Conservation (phyloP, 257 asterid species). For the Perilla frutescens region DNA sequence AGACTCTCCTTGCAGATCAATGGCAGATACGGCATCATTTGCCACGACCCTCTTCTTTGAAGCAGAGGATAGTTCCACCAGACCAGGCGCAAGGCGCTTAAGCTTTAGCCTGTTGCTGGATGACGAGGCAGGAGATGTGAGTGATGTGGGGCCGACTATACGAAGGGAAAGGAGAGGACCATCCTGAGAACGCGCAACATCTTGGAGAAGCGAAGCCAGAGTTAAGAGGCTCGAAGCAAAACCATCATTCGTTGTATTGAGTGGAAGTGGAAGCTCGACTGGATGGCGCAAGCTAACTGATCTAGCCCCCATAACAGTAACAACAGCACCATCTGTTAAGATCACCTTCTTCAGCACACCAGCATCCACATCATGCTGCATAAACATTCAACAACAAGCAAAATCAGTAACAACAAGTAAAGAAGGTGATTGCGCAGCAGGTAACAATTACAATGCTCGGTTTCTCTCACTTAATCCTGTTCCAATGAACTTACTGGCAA, state of each 20-base stretch:
- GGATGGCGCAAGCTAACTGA: slow-evolving; percentile 93
- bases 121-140: slow-evolving; percentile 75
- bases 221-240: slow-evolving; percentile 82
- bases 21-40: slow-evolving; percentile 37
- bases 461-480: neutral
- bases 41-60: slow-evolving; percentile 54
- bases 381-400: slow-evolving; percentile 10
- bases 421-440: neutral
- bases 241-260: slow-evolving; percentile 54
- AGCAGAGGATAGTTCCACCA: slow-evolving; percentile 86
- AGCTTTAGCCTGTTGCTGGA: slow-evolving; percentile 74
- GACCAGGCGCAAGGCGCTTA: slow-evolving; percentile 97
- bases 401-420: neutral
- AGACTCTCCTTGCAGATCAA: slow-evolving; percentile 70
- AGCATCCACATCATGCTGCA: slow-evolving; percentile 55
- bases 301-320: slow-evolving; percentile 93
- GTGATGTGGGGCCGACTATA: slow-evolving; percentile 91
- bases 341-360: slow-evolving; percentile 88
- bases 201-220: slow-evolving; percentile 75
- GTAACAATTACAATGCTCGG: neutral
- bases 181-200: slow-evolving; percentile 52
- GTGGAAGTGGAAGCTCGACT: slow-evolving; percentile 88
- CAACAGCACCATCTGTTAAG: slow-evolving; percentile 91
- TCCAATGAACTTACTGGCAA: slow-evolving; percentile 69
- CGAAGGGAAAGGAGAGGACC: slow-evolving; percentile 78